Conservation (phyloP, 495 filamentous ascomycete species). For the Trichocladium antarcticum region DNA sequence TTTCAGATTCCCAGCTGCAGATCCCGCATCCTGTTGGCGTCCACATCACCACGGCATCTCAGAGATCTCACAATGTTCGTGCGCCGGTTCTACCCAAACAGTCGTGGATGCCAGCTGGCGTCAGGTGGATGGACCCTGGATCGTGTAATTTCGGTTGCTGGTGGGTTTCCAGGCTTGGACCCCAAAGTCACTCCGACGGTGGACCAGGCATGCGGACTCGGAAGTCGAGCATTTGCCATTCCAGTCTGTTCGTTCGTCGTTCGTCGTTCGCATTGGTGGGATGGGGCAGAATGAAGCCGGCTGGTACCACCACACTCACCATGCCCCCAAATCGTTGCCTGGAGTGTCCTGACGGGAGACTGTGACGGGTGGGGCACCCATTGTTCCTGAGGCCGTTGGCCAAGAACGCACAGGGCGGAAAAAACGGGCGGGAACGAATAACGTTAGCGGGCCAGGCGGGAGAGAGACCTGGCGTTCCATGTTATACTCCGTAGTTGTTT, state of each 20-base stretch:
- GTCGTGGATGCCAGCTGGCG: not conserved
- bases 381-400: too few relatives aligned
- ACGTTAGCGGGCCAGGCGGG: conserved; percentile 3
- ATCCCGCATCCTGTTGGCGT: not conserved
- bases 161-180: not conserved
- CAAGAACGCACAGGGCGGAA: not conserved
- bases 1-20: conserved; percentile 10
- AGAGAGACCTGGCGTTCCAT: conserved; percentile 1
- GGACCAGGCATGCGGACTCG: too few relatives aligned
- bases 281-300: conserved; percentile 2
- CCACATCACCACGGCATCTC: conserved; percentile 1
- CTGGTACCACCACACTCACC: not conserved
- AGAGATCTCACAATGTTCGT: too few relatives aligned
- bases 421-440: not conserved
- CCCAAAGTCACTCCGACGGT: too few relatives aligned
- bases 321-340: not conserved
- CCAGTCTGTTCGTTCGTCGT: not conserved
- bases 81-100: too few relatives aligned
- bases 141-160: conserved; percentile 2
- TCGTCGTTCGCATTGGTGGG: conserved; percentile 2
- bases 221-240: not conserved
- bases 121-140: not conserved
- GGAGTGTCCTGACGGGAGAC: not conserved
- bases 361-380: not conserved
- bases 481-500: too few relatives aligned